Base-by-base conservation (phyloP, 1,139 yeast species). In the Hemisphaericaspora xylofermentans region DNA sequence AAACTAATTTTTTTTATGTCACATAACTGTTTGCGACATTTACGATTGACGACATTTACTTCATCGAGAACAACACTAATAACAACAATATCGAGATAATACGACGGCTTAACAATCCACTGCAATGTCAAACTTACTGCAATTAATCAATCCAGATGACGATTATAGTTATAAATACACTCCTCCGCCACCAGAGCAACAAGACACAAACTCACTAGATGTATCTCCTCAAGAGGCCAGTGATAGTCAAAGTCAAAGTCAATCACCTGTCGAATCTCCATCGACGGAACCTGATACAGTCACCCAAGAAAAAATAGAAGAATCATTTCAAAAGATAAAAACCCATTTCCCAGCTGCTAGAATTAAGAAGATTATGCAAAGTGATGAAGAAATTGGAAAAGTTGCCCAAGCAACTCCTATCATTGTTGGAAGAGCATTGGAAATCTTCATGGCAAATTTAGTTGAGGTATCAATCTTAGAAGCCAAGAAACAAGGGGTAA, bases 361-460 rank as follows among this genome's bases (percentile, higher is more conserved):
- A 48, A 91, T 93, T 59, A 93, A 93, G 68, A 87, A 94, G 57
- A 80, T 93, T 44, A 91, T 93, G 97, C 98, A 93, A 60, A 84
- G 95, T 39, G 99, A 93, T 62, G 98, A 93, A 53, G 99, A 93
- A 52, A 91, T 93, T 38, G 99, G 99, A 4, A 93, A 93, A 62
- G 98, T 94, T 13, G 97, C 98, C 8, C 98, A 91, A 60, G 98
- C 97, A 3, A 93, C 98, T 3, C 99, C 99, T 0, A 85, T 93
- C 18, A 91, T 91, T 24, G 96, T 93, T 10, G 97, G 98, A 8
- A 77, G 96, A 49, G 96, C 98, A 0, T 72, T 93, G 42, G 98
- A 93, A 64, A 78, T 88, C 47, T 93, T 93, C 60, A 81, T 93
- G 78, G 89, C 95, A 42, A 80, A 93, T 44, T 73, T 94, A 46